phyloP scores from a whole-genome alignment of 345 rosid genomes.

The Excoecaria cochinchinensis region DNA sequence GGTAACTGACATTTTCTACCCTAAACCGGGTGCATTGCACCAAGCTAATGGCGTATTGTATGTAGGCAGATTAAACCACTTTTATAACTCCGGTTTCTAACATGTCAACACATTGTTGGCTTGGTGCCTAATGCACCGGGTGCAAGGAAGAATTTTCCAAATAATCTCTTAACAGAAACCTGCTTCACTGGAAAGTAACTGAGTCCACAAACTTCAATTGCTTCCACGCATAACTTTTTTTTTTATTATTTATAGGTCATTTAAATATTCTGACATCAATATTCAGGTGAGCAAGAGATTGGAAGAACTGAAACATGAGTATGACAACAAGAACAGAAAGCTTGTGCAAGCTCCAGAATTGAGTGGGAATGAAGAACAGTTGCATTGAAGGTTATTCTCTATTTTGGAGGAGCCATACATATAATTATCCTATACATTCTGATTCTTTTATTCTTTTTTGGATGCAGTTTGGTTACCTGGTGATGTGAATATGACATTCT shows the following conservation, averaged over 20 bases:
- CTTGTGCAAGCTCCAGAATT: constrained; percentile 29
- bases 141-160: too few species aligned
- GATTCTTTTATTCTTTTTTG: constrained; percentile 7
- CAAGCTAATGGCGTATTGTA: too few species aligned
- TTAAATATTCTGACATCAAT: background rate
- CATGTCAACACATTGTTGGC: too few species aligned
- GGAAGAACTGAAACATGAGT: constrained; percentile 60
- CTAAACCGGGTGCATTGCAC: too few species aligned
- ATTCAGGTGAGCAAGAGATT: constrained; percentile 68
- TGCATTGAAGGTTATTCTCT: constrained; percentile 10
- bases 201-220: background rate
- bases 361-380: constrained; percentile 17
- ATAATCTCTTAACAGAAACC: too few species aligned
- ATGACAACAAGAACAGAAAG: constrained; percentile 51
- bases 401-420: background rate
- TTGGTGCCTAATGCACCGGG: too few species aligned
- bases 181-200: background rate
- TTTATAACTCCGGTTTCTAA: too few species aligned
- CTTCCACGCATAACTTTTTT: background rate
- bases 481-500: background rate
- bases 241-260: background rate
- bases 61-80: too few species aligned
- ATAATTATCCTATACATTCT: background rate
- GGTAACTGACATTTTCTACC: background rate
- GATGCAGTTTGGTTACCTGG: background rate